Percentiles rank a stretch among this genome's conserved stretches.
Evolutionary conservation across 192 early-diverging fungal genomes (phyloP).

Genomic region (Coemansia sp.): DNA sequence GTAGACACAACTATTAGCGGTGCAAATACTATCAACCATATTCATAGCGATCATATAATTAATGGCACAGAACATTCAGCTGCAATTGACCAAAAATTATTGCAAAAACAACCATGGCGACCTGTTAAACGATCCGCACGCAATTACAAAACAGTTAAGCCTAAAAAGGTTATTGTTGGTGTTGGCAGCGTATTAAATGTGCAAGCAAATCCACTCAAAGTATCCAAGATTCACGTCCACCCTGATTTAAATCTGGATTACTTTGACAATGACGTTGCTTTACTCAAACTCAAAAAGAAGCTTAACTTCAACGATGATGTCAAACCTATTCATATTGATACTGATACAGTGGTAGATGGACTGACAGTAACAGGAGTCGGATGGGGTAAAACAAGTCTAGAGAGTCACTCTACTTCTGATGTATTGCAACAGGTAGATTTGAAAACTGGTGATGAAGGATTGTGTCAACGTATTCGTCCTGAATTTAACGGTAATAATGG

Average conservation of each 20-base stretch:
- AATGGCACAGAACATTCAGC: neutral
- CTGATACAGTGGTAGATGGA: slow-evolving; percentile 19
- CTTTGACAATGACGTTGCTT: slow-evolving; percentile 55
- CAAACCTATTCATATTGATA: slow-evolving; percentile 48
- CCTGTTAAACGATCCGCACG: neutral
- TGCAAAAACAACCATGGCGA: neutral
- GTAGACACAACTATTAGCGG: slow-evolving; percentile 14
- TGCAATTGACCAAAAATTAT: neutral
- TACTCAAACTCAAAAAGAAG: slow-evolving; percentile 48
- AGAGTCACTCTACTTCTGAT: slow-evolving; percentile 18
- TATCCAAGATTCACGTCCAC: slow-evolving; percentile 37
- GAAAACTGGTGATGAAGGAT: slow-evolving; percentile 21
- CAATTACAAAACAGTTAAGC: slow-evolving; percentile 5
- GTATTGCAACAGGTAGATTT: slow-evolving; percentile 37
- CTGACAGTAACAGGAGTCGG: slow-evolving; percentile 43
- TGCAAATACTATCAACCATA: slow-evolving; percentile 20
- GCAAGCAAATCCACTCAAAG: slow-evolving; percentile 3
- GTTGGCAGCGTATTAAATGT: slow-evolving; percentile 33
- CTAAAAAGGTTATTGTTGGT: slow-evolving; percentile 32
- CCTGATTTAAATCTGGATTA: slow-evolving; percentile 42
- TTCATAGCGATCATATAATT: neutral
- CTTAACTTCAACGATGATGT: slow-evolving; percentile 23
- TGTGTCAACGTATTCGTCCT: slow-evolving; percentile 24
- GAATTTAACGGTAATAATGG: slow-evolving; percentile 36
- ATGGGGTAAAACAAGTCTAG: slow-evolving; percentile 47